phyloP scores from a whole-genome alignment of 2,329 filamentous ascomycete species.

The Penicillium sp. region DNA sequence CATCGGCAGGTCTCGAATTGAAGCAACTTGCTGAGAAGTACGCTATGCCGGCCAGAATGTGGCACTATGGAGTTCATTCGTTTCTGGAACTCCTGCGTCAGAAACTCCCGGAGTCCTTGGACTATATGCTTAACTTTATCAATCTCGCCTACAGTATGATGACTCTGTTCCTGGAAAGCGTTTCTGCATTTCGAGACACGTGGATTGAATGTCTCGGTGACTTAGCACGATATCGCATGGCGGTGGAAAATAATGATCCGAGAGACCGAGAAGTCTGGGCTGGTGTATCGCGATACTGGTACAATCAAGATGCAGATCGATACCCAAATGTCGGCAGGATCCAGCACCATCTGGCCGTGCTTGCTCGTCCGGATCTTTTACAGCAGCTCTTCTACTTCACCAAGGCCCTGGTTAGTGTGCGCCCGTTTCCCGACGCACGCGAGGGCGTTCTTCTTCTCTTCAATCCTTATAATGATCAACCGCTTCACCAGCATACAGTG shows the following conservation, averaged over 20 bases:
- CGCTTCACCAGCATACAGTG: slow-evolving; percentile 32
- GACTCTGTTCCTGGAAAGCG: slow-evolving; percentile 77
- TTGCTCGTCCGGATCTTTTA: slow-evolving; percentile 54
- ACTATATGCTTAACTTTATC: slow-evolving; percentile 88
- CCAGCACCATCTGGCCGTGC: slow-evolving; percentile 77
- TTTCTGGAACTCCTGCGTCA: slow-evolving; percentile 74
- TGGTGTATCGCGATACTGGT: slow-evolving; percentile 75
- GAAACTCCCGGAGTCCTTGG: slow-evolving; percentile 67
- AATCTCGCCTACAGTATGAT: slow-evolving; percentile 88
- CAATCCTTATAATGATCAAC: slow-evolving; percentile 43
- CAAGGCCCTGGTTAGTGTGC: slow-evolving; percentile 52
- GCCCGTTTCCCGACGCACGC: slow-evolving; percentile 52
- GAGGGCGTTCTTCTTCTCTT: slow-evolving; percentile 55
- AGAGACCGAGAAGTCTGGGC: slow-evolving; percentile 76
- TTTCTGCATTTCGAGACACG: slow-evolving; percentile 74
- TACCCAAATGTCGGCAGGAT: slow-evolving; percentile 70
- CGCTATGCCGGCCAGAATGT: slow-evolving; percentile 88
- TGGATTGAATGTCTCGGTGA: slow-evolving; percentile 95
- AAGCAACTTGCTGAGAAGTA: slow-evolving; percentile 70
- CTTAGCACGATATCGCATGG: slow-evolving; percentile 79
- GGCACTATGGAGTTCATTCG: slow-evolving; percentile 84
- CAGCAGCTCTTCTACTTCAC: slow-evolving; percentile 58
- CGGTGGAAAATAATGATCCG: slow-evolving; percentile 77
- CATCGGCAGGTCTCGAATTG: slow-evolving; percentile 64
- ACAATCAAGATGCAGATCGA: slow-evolving; percentile 71